Evolutionary conservation across 2,329 filamentous ascomycete species (phyloP), one percentile per base, ranked within the genome.

Genomic region (Cercospora sojina): DNA sequence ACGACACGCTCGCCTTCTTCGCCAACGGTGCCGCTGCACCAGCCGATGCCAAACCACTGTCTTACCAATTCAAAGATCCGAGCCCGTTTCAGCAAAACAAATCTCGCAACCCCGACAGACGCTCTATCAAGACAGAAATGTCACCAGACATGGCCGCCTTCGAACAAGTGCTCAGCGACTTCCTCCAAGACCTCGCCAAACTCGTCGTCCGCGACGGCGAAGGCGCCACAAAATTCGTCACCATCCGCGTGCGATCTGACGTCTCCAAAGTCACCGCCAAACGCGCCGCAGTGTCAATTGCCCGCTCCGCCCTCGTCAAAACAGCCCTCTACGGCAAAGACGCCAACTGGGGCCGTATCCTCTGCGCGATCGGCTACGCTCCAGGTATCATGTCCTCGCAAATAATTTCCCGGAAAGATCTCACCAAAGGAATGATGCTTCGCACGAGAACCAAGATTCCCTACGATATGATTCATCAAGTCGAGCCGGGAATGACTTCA

Each of bases 191-290:
- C 67, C 86, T 99, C 5, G 92, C 95, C 20, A 91, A 97, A 80
- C 90, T 97, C 31, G 90, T 99, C 64, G 93, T 99, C 63, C 91
- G 94, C 65, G 95, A 99, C 77, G 95, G 95, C 73, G 95, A 99
- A 80, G 95, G 95, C 65, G 95, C 95, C 3, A 99, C 95, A 63
- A 99, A 99, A 80, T 99, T 99, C 77, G 93, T 99, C 67, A 96
- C 93, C 5, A 91, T 99, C 73, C 90, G 89, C 67, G 92, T 98
- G 38, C 64, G 55, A 10, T 71, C 71, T n/a, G 70, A 71, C 56
- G 23, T 55, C 3, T 18, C 49, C 56, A 59, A 43, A 29, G 5
- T 35, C 2, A 66, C 88, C 56, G 93, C 92, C 1, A 88, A 91
- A 64, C 86, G 89, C 75, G 89, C 97, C 68, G 95, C 93, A 10